These are phyloP conservation scores for Aspergillus oerlinghausenensis DNA, from an alignment of 2,329 filamentous ascomycete genomes.

Conservation along the genomic window DNA sequence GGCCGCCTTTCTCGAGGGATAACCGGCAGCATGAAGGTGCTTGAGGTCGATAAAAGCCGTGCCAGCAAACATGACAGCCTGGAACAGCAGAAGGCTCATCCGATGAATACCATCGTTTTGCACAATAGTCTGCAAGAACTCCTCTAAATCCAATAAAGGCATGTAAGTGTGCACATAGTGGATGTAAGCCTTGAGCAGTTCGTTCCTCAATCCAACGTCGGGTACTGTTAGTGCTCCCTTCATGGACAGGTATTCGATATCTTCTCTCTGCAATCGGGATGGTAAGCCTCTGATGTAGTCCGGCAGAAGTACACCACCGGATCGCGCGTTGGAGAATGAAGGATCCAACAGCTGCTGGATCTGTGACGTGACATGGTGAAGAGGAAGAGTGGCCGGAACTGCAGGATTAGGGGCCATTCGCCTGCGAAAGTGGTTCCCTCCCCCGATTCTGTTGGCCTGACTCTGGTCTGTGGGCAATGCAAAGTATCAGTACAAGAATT, in stretches of 20 bases:
- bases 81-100: conserved; percentile 82
- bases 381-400: conserved; percentile 34
- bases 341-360: conserved; percentile 36
- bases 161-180: conserved; percentile 93
- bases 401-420: conserved; percentile 41
- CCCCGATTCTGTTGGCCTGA: conserved; percentile 44
- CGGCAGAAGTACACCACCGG: conserved; percentile 47
- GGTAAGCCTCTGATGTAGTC: conserved; percentile 78
- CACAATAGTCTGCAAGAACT: conserved; percentile 54
- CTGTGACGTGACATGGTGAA: conserved; percentile 33
- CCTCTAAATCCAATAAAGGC: conserved; percentile 70
- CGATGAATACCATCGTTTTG: conserved; percentile 65
- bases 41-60: conserved; percentile 83
- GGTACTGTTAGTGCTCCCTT: conserved; percentile 84
- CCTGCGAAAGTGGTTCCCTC: conserved; percentile 42
- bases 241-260: conserved; percentile 74
- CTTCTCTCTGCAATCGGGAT: conserved; percentile 69
- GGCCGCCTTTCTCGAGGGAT: conserved; percentile 70
- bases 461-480: conserved; percentile 24
- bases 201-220: conserved; percentile 64
- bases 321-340: conserved; percentile 48
- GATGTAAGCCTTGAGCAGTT: conserved; percentile 74
- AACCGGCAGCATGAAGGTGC: conserved; percentile 71
- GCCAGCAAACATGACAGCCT: conserved; percentile 91
- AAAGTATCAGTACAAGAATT: conserved; percentile 5